phyloP scores from a whole-genome alignment of 306 rosid species.

The Lagenaria siceraria region DNA sequence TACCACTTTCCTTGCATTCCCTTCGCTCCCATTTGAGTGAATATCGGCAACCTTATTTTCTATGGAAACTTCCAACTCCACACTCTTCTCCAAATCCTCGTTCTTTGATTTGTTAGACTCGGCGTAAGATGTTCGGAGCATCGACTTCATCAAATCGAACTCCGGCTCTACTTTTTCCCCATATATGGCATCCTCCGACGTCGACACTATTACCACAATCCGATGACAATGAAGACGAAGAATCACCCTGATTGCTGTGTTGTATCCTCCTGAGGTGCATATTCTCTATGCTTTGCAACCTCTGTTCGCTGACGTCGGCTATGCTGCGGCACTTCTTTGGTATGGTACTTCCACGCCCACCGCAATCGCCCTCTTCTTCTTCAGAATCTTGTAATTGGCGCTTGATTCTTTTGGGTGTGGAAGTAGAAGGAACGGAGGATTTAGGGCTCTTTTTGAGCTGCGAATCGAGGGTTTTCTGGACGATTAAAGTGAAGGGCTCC shows the following conservation, averaged over 20 bases:
- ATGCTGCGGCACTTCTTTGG: conserved; percentile 17
- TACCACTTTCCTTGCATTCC: background rate
- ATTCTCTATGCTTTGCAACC: conserved; percentile 13
- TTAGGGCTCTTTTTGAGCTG: background rate
- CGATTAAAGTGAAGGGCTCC: conserved; percentile 21
- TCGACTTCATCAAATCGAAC: conserved; percentile 48
- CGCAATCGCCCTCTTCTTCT: too few species aligned
- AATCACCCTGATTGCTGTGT: background rate
- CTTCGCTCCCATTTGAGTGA: background rate
- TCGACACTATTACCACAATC: background rate
- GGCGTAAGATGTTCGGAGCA: conserved; percentile 33
- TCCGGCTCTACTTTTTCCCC: conserved; percentile 42
- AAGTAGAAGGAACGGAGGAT: background rate
- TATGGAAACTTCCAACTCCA: conserved; percentile 41
- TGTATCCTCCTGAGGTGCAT: background rate
- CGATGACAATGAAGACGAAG: background rate
- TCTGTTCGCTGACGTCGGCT: conserved; percentile 24
- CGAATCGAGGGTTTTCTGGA: conserved; percentile 23
- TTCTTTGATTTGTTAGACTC: background rate
- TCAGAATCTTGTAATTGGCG: too few species aligned
- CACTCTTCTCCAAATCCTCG: conserved; percentile 23
- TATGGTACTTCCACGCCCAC: background rate
- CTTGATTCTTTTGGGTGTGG: too few species aligned
- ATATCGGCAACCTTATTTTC: background rate
- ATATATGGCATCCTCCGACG: conserved; percentile 52